These are phyloP conservation scores for Paramecium tetraurelia DNA, from an alignment of 73 alveolate genomes.

Conservation along the genomic window DNA sequence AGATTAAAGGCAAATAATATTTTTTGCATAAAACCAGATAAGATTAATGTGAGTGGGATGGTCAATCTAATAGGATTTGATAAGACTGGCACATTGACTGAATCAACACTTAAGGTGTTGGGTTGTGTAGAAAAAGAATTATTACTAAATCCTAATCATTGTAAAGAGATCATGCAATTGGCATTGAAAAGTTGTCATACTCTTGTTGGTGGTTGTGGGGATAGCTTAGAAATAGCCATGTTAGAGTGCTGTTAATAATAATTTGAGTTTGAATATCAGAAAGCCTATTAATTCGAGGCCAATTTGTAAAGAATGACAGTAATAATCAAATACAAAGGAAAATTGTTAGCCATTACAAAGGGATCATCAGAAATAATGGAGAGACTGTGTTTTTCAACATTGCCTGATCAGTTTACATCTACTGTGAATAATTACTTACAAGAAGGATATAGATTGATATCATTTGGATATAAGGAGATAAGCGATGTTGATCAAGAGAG, in stretches of 20 bases:
- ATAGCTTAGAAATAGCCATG: not conserved
- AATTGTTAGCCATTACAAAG: constrained; percentile 61
- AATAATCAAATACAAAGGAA: constrained; percentile 66
- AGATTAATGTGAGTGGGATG: constrained; percentile 89
- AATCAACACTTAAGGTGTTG: constrained; percentile 80
- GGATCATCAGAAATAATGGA: constrained; percentile 88
- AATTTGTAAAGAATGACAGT: constrained; percentile 88
- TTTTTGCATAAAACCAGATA: constrained; percentile 81
- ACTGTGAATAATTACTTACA: constrained; percentile 68
- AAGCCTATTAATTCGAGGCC: not conserved
- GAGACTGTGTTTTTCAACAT: constrained; percentile 69
- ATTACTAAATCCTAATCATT: not conserved
- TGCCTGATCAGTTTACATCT: constrained; percentile 73
- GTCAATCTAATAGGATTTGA: constrained; percentile 86
- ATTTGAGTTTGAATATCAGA: not conserved
- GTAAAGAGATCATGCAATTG: not conserved
- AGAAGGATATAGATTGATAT: constrained; percentile 83
- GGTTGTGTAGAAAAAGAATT: constrained; percentile 60
- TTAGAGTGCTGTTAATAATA: not conserved
- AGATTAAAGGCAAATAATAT: constrained; percentile 76
- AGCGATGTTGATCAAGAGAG: not conserved
- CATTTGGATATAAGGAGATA: constrained; percentile 66
- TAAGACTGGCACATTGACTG: constrained; percentile 98
- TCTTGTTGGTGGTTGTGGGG: not conserved
- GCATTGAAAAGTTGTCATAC: constrained; percentile 17